These are phyloP conservation scores for Lonicera japonica DNA, from an alignment of 129 eudicot species.

Conservation along the genomic window DNA sequence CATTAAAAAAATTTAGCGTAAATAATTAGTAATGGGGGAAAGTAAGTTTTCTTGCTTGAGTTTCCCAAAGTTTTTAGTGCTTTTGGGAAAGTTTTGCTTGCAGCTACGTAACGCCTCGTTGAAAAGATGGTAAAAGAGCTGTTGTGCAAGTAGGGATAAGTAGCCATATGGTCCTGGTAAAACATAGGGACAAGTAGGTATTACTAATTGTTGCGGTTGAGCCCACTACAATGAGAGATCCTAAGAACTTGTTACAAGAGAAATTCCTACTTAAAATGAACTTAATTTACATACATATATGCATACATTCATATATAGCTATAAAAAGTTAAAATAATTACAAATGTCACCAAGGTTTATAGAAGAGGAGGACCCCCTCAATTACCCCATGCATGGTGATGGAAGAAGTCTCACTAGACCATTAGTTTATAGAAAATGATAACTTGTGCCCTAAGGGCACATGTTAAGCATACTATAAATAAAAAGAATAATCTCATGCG, in stretches of 20 bases:
- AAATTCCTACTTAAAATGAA: background rate
- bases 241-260: conserved; percentile 6
- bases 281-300: background rate
- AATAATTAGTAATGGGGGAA: too few species aligned
- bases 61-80: conserved; percentile 22
- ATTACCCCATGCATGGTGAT: too few species aligned
- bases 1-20: background rate
- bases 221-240: conserved; percentile 16
- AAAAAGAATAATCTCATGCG: too few species aligned
- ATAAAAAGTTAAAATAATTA: background rate
- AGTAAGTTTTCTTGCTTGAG: conserved; percentile 11
- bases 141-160: conserved; percentile 1
- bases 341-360: background rate
- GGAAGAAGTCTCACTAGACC: background rate
- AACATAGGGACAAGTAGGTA: background rate
- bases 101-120: conserved; percentile 4
- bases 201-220: conserved; percentile 4
- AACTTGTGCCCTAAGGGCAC: too few species aligned
- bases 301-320: too few species aligned
- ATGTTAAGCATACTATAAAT: too few species aligned
- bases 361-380: too few species aligned
- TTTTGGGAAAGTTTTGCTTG: conserved; percentile 9
- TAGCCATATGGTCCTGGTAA: background rate
- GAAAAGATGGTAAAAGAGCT: conserved; percentile 1
- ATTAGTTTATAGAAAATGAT: too few species aligned